phyloP scores from a whole-genome alignment of 2,329 filamentous ascomycete genomes.

The Alternaria gaisen region DNA sequence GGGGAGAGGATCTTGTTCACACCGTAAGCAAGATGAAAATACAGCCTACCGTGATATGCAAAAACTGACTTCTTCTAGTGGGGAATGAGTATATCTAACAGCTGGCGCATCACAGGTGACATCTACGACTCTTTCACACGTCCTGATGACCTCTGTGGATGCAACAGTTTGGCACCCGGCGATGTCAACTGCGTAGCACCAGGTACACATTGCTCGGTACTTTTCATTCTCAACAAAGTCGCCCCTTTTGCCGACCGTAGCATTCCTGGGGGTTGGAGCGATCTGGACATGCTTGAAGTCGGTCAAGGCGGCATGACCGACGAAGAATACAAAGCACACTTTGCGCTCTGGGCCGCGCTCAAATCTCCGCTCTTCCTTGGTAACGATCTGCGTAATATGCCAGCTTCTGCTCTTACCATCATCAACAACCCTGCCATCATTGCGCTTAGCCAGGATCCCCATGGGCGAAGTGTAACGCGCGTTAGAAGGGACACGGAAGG shows the following conservation, averaged over 20 bases:
- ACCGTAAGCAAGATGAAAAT: slow-evolving; percentile 18
- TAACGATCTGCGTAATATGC: slow-evolving; percentile 51
- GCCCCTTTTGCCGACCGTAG: slow-evolving; percentile 37
- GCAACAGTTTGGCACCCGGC: slow-evolving; percentile 35
- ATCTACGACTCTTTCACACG: slow-evolving; percentile 44
- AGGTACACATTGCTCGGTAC: slow-evolving; percentile 39
- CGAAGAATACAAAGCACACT: slow-evolving; percentile 50
- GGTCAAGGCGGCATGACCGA: slow-evolving; percentile 41
- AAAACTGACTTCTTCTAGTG: slow-evolving; percentile 28
- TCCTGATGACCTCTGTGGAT: slow-evolving; percentile 38
- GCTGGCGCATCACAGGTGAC: slow-evolving; percentile 46
- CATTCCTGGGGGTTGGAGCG: slow-evolving; percentile 42
- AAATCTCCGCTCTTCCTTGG: slow-evolving; percentile 57
- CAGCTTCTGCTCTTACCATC: slow-evolving; percentile 52
- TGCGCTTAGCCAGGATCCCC: slow-evolving; percentile 36
- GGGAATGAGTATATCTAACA: slow-evolving; percentile 47
- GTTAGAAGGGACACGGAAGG: slow-evolving; percentile 29
- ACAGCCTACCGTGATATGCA: neutral
- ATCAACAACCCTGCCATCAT: slow-evolving; percentile 49
- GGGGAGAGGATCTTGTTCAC: slow-evolving; percentile 46
- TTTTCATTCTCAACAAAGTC: slow-evolving; percentile 43
- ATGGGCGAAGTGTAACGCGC: slow-evolving; percentile 33
- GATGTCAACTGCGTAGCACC: slow-evolving; percentile 38
- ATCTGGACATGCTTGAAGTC: slow-evolving; percentile 45
- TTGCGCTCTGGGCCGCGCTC: slow-evolving; percentile 54